Evolutionary conservation across 805 yeast genomes (phyloP).

Genomic region (Myxozyma kluyveri): DNA sequence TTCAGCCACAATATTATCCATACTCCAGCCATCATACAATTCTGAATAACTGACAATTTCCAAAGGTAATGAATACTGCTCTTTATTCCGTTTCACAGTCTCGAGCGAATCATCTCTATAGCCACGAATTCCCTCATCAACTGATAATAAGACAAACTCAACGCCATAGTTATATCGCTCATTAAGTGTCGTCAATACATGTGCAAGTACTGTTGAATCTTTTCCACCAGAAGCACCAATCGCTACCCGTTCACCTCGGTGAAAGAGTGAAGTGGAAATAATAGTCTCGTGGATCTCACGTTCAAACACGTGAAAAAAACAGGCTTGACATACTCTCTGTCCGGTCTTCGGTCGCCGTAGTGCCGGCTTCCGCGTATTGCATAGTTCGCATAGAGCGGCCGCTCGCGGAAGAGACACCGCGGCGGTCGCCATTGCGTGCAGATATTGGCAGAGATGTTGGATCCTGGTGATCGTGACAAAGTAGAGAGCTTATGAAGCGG

Average conservation of each 20-base stretch:
- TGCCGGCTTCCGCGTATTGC: conserved; percentile 78
- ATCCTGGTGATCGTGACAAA: too few relatives aligned
- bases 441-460: too few relatives aligned
- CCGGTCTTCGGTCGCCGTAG: conserved; percentile 89
- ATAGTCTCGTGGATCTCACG: conserved; percentile 94
- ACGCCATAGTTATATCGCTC: conserved; percentile 86
- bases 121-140: conserved; percentile 97
- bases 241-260: conserved; percentile 82
- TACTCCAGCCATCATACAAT: conserved; percentile 85
- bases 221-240: conserved; percentile 99
- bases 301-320: conserved; percentile 88
- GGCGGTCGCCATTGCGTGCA: too few relatives aligned
- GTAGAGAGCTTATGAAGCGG: too few relatives aligned
- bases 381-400: conserved; percentile 72
- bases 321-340: conserved; percentile 83
- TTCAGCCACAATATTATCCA: conserved; percentile 95
- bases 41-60: conserved; percentile 83
- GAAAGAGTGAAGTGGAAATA: conserved; percentile 61
- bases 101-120: conserved; percentile 96
- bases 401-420: background rate
- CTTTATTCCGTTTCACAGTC: conserved; percentile 89
- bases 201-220: conserved; percentile 93
- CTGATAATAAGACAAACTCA: conserved; percentile 74
- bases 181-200: conserved; percentile 78
- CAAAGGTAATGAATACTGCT: conserved; percentile 76